Evolutionary conservation across 2,329 filamentous ascomycete species (phyloP).

Genomic region (Fusarium mundagurra): DNA sequence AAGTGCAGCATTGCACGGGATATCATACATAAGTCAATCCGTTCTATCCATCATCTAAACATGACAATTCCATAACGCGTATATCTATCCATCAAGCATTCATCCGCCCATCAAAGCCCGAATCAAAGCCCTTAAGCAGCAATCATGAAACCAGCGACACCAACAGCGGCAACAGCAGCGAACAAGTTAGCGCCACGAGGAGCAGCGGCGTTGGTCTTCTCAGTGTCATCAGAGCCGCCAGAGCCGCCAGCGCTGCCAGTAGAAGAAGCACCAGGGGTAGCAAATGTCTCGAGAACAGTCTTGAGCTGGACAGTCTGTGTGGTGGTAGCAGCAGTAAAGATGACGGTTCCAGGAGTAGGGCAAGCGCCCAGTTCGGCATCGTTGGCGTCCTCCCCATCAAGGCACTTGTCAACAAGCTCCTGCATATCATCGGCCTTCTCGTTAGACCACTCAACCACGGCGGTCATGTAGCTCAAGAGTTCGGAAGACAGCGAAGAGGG

Average conservation of each 20-base stretch:
- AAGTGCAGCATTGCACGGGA: conserved; percentile 4
- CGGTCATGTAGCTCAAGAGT: conserved; percentile 25
- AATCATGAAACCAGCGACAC: conserved; percentile 18
- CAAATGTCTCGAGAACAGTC: not conserved
- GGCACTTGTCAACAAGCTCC: conserved; percentile 6
- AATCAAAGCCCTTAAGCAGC: not conserved
- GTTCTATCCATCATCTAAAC: not conserved
- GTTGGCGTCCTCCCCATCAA: not conserved
- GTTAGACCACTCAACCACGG: not conserved
- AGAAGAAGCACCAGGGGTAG: not conserved
- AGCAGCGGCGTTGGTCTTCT: not conserved
- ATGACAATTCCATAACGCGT: not conserved
- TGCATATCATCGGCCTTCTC: conserved; percentile 1
- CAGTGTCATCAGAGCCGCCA: not conserved
- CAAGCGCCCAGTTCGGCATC: not conserved
- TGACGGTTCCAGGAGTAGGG: conserved; percentile 2
- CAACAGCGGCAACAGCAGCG: conserved; percentile 7
- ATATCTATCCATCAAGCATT: not conserved
- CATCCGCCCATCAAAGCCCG: not conserved
- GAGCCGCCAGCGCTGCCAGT: not conserved
- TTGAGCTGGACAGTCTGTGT: conserved; percentile 17
- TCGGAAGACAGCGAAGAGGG: conserved; percentile 17
- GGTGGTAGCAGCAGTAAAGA: conserved; percentile 19
- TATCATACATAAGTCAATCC: conserved; percentile 19
- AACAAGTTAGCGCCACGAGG: not conserved